Conservation (phyloP, 2,329 filamentous ascomycete genomes). For the Lasiodiplodia theobromae region DNA sequence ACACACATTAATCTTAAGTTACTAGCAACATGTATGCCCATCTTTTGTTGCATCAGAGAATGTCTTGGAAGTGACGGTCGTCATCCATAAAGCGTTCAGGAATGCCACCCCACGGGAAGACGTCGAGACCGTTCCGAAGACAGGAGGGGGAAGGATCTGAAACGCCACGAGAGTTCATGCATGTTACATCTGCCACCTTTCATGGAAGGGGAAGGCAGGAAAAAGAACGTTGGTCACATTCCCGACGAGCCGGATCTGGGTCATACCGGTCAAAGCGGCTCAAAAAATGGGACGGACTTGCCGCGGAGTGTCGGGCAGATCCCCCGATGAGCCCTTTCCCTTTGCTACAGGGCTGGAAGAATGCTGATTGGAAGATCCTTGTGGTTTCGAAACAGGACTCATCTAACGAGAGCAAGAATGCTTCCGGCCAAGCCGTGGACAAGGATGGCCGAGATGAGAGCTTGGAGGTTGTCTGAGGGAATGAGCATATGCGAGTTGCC, state of each 20-base stretch:
- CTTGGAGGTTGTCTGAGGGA: neutral
- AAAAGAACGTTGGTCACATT: neutral
- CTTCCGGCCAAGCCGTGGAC: neutral
- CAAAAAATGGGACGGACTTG: neutral
- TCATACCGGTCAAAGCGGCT: neutral
- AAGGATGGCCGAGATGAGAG: neutral
- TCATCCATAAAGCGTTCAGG: neutral
- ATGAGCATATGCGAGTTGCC: neutral
- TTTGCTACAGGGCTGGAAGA: neutral
- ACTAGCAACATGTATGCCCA: no score
- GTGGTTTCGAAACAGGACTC: neutral
- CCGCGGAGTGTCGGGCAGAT: neutral
- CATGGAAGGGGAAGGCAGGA: neutral
- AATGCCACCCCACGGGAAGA: neutral
- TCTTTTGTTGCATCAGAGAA: neutral
- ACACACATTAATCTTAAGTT: no score
- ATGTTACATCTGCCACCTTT: neutral
- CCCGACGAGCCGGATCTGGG: neutral
- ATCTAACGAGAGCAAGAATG: neutral
- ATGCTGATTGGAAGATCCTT: neutral
- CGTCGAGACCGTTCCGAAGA: neutral
- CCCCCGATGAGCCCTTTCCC: neutral
- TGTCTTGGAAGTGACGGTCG: neutral
- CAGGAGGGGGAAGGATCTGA: neutral
- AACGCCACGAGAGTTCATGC: neutral